These are phyloP conservation scores for Piper betle DNA, from an alignment of 164 flowering plant species.

Conservation along the genomic window DNA sequence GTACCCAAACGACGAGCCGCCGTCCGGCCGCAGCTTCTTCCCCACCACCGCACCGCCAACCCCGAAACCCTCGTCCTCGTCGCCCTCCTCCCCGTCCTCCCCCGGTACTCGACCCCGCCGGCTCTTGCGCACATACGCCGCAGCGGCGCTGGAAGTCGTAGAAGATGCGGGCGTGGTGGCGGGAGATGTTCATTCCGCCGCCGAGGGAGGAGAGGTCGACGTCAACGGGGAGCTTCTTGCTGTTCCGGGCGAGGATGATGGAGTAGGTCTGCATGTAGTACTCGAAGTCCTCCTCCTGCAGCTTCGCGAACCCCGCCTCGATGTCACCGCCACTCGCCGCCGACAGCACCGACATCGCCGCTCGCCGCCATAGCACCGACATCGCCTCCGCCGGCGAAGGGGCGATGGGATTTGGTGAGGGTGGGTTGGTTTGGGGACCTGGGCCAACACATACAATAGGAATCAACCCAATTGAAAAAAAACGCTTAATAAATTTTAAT, in stretches of 20 bases:
- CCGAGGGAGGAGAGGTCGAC: constrained; percentile 86
- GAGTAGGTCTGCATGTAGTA: constrained; percentile 99
- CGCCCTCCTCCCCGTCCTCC: constrained; percentile 35
- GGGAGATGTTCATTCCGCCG: constrained; percentile 99
- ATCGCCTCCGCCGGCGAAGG: too few species aligned
- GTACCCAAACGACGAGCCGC: constrained; percentile 29
- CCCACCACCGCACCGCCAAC: constrained; percentile 15
- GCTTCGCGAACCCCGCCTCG: constrained; percentile 96
- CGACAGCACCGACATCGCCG: constrained; percentile 11
- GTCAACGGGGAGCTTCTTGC: constrained; percentile 81
- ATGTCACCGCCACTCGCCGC: constrained; percentile 38
- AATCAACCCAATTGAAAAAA: too few species aligned
- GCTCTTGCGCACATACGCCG: constrained; percentile 21
- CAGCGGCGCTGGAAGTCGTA: constrained; percentile 88
- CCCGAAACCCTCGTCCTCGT: constrained; percentile 25
- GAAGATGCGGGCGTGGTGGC: constrained; percentile 98
- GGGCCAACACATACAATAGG: too few species aligned
- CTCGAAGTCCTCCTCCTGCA: constrained; percentile 97
- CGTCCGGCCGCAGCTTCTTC: constrained; percentile 40
- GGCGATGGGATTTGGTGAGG: neutral
- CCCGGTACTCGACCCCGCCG: constrained; percentile 6
- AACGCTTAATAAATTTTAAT: too few species aligned
- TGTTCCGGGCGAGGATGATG: constrained; percentile 77
- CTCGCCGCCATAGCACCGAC: too few species aligned
- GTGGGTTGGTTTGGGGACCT: neutral